Evolutionary conservation across 2,329 filamentous ascomycete species (phyloP), one percentile per base, ranked within the genome.

Genomic region (Trichoderma cornu-damae): DNA sequence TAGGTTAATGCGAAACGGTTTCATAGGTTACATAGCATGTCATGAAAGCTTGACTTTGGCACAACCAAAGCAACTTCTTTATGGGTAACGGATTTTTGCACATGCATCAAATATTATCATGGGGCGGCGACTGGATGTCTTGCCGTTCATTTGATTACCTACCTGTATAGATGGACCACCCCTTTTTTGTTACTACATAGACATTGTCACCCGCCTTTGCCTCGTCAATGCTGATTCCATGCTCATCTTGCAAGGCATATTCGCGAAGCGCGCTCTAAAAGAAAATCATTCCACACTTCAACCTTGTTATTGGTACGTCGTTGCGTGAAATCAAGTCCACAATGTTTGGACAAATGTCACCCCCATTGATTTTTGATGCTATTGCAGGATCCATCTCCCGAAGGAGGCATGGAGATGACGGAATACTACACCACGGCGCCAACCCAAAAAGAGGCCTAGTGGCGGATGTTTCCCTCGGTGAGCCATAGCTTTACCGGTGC

Each of bases 281-380:
- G n/a, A 38, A 69, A 69, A 42, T 68, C 57, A 1, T 61, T 12
- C 67, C 66, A 70, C 22, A 69, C 62, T 30, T 62, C 42, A 32
- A 69, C 64, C 40, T 57, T 40, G 28, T 59, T 61, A 16, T 43
- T 20, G 14, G 61, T 69, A 18, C 67, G 63, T 32, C 63, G 62
- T n/a, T 12, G 67, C 59, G 46, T 71, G 65, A n/a, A 28, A 71
- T 68, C 35, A 70, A 59, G 48, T 70, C 66, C 0, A 70, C 60
- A 34, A 70, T 70, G 46, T 70, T 70, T n/a, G n/a, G 58, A 70
- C 67, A 0, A 66, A 62, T 34, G 60, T 67, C 22, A 26, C 63
- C 61, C 66, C 68, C 20, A 69, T n/a, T n/a, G n/a, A n/a, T n/a
- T n/a, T n/a, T n/a, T n/a, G n/a, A n/a, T n/a, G n/a, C n/a, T n/a